Percentiles rank a stretch among this genome's conserved stretches.
Evolutionary conservation across 495 filamentous ascomycete species (phyloP).

Genomic region (Tuber borchii): DNA sequence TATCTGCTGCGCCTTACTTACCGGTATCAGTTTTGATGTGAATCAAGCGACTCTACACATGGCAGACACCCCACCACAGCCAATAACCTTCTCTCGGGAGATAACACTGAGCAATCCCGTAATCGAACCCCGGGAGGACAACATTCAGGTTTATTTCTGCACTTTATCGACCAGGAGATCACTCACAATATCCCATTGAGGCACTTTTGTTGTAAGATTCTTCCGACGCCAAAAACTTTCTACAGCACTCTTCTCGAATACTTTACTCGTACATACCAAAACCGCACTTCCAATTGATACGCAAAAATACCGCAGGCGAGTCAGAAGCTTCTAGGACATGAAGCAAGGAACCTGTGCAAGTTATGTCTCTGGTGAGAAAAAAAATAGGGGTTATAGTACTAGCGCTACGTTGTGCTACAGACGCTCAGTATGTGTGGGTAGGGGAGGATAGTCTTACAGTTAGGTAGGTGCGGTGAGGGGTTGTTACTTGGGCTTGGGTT

Average conservation of each 20-base stretch:
- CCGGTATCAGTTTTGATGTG: not conserved
- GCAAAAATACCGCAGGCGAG: not conserved
- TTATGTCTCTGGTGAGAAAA: not conserved
- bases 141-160: not conserved
- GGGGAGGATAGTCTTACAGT: not conserved
- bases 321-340: not conserved
- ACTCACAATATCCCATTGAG: not conserved
- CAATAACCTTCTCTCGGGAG: not conserved
- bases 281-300: not conserved
- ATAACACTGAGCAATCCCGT: not conserved
- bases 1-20: not conserved
- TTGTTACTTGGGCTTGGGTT: not conserved
- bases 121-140: not conserved
- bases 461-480: not conserved
- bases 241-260: not conserved
- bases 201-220: not conserved
- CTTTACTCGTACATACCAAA: not conserved
- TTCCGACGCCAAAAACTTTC: not conserved
- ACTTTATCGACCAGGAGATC: not conserved
- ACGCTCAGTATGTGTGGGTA: not conserved
- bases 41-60: not conserved
- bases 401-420: not conserved
- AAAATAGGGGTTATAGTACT: not conserved
- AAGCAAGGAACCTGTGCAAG: not conserved
- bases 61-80: not conserved